These are phyloP conservation scores for Aspergillus sclerotialis DNA, from an alignment of 2,329 filamentous ascomycete genomes.

Conservation along the genomic window DNA sequence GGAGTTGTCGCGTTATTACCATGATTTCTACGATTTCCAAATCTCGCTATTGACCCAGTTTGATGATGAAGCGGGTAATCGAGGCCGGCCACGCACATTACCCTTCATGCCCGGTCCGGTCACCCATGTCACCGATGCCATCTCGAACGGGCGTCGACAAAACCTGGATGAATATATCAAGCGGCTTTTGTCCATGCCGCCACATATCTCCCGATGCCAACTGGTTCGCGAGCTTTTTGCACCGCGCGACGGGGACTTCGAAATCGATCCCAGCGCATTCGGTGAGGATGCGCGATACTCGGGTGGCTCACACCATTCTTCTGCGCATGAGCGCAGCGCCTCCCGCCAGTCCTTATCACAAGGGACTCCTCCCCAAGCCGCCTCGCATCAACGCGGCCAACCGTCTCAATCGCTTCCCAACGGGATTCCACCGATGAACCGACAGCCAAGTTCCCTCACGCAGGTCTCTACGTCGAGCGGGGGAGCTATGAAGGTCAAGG, in stretches of 20 bases:
- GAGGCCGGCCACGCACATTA: slow-evolving; percentile 69
- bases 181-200: slow-evolving; percentile 73
- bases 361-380: slow-evolving; percentile 40
- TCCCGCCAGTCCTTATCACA: slow-evolving; percentile 62
- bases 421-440: slow-evolving; percentile 39
- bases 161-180: slow-evolving; percentile 95
- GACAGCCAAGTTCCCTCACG: slow-evolving; percentile 49
- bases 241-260: slow-evolving; percentile 84
- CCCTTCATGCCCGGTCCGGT: slow-evolving; percentile 98
- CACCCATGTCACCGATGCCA: slow-evolving; percentile 95
- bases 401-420: slow-evolving; percentile 23
- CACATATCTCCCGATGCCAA: slow-evolving; percentile 75
- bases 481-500: slow-evolving; percentile 80
- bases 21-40: slow-evolving; percentile 98
- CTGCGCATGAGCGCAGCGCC: slow-evolving; percentile 54
- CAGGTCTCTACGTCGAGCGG: slow-evolving; percentile 33
- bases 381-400: slow-evolving; percentile 35
- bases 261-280: slow-evolving; percentile 66
- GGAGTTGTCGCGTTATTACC: slow-evolving; percentile 91
- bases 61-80: slow-evolving; percentile 85
- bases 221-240: slow-evolving; percentile 87
- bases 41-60: slow-evolving; percentile 89
- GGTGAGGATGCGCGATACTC: slow-evolving; percentile 70
- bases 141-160: slow-evolving; percentile 85
- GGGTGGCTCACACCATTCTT: slow-evolving; percentile 60